Base-by-base conservation (phyloP, 2,329 filamentous ascomycete genomes). In the Colletotrichum melonis region DNA sequence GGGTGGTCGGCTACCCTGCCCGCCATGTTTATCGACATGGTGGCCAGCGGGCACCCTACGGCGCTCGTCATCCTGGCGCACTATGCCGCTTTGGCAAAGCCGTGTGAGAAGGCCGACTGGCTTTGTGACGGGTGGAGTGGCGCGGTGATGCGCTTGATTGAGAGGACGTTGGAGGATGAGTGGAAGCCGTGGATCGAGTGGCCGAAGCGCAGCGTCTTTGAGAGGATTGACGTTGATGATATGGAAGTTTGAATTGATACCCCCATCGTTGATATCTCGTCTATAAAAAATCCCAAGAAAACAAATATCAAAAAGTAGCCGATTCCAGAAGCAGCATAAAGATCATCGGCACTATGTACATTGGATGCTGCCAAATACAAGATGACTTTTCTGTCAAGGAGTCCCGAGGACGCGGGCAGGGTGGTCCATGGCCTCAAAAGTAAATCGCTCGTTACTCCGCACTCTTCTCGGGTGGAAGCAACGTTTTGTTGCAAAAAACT, bases 31-130 rank as follows among this genome's bases (percentile, higher is more conserved):
- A 58, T 77, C 9, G 75, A 77, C 19, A 67, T 76, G 73, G 55
- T 76, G 19, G 59, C 30, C n/a, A 63, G 30, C 59, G 62, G 62
- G 5, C 69, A 75, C 46, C 67, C 70, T 5, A 69, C 74, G 8
- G 75, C 76, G 22, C 74, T 77, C 46, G 72, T 76, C 42, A 74
- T 76, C 5, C 58, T 76, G 57, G 76, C 75, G 42, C 76, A 77
- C 64, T 76, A 69, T 35, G 64, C 75, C 12, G 76, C 76, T 1
- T 19, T 76, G 59, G 42, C 57, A 1, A 63, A 67, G 22, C 52
- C 69, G 7, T 56, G 19, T 4, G 67, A 66, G 67, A 28, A 35
- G 14, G 49, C 12, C 1, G 49, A 70, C 14, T 76, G 76, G 76
- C 49, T 70, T 9, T 71, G 32, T n/a, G 16, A 58, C 14, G 76